These are phyloP conservation scores for Aspergillus awamori DNA, from an alignment of 2,329 filamentous ascomycete genomes.

Conservation along the genomic window DNA sequence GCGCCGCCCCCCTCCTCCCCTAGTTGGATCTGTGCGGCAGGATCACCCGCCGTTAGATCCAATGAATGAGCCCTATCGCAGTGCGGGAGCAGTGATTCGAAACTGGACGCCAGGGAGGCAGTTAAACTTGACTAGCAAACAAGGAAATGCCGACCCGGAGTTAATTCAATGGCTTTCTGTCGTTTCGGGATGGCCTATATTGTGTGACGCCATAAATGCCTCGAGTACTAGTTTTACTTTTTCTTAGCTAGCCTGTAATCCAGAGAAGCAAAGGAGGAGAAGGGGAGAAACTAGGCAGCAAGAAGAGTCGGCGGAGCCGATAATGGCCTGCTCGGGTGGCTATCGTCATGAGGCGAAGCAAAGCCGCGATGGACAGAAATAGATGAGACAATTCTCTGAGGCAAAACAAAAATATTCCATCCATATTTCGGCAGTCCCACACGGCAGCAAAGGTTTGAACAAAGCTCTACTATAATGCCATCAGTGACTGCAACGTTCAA, in stretches of 20 bases:
- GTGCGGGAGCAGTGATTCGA: conserved; percentile 4
- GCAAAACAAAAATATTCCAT: not conserved
- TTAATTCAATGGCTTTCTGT: not conserved
- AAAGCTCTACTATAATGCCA: not conserved
- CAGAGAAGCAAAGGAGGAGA: not conserved
- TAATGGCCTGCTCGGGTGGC: not conserved
- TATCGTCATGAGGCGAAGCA: not conserved
- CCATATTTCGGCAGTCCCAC: not conserved
- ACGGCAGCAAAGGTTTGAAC: not conserved
- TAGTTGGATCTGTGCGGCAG: conserved; percentile 16
- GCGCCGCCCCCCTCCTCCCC: not conserved
- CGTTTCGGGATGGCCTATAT: not conserved
- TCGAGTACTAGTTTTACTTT: not conserved
- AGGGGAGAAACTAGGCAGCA: conserved; percentile 1
- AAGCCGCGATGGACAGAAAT: conserved; percentile 6
- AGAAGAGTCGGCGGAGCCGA: not conserved
- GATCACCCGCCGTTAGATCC: conserved; percentile 20
- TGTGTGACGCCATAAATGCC: conserved; percentile 17
- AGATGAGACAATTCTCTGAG: not conserved
- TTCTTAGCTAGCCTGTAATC: not conserved
- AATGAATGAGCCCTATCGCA: conserved; percentile 18
- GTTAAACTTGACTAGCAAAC: conserved; percentile 12
- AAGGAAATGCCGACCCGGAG: conserved; percentile 1
- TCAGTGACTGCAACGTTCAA: not conserved
- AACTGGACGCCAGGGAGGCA: conserved; percentile 1